A percentile compares a stretch with the other conserved stretches of the same genome.
These are phyloP conservation scores for Onygenales sp. DNA, from an alignment of 2,329 filamentous ascomycete genomes.

Conservation along the genomic window DNA sequence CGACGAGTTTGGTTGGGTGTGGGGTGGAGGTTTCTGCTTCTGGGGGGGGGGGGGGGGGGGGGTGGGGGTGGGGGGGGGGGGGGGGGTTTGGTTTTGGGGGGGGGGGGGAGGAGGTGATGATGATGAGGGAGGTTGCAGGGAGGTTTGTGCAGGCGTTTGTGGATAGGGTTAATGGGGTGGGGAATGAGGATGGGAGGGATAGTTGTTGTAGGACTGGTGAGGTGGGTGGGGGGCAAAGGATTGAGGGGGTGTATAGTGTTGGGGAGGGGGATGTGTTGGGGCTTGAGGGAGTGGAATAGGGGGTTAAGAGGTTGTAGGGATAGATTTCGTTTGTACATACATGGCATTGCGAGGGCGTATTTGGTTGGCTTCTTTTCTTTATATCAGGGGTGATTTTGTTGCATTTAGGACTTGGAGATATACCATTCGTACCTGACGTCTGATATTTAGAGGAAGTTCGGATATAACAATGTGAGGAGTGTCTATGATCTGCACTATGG, in stretches of 20 bases:
- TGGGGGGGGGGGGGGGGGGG: slow-evolving; percentile 40
- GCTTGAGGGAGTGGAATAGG: neutral
- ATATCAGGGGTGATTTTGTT: too few species aligned
- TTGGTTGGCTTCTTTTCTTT: too few species aligned
- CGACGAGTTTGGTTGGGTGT: slow-evolving; percentile 63
- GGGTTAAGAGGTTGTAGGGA: neutral
- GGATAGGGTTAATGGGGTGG: slow-evolving; percentile 22
- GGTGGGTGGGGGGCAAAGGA: slow-evolving; percentile 22
- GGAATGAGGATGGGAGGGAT: neutral
- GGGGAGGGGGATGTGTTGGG: slow-evolving; percentile 22
- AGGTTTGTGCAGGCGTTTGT: slow-evolving; percentile 32
- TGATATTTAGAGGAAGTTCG: too few species aligned
- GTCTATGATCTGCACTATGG: too few species aligned
- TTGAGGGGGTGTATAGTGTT: slow-evolving; percentile 32
- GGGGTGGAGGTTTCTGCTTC: slow-evolving; percentile 14
- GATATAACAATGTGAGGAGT: too few species aligned
- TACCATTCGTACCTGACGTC: too few species aligned
- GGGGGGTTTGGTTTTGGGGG: slow-evolving; percentile 17
- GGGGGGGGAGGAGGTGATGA: slow-evolving; percentile 30
- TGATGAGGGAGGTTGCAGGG: slow-evolving; percentile 29
- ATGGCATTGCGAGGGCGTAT: too few species aligned
- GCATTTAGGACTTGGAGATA: too few species aligned
- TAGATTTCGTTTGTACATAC: too few species aligned
- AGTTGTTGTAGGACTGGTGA: slow-evolving; percentile 18
- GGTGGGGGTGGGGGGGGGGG: too few species aligned